These are phyloP conservation scores for Trichoderma erinaceum DNA, from an alignment of 495 filamentous ascomycete genomes.

Conservation along the genomic window DNA sequence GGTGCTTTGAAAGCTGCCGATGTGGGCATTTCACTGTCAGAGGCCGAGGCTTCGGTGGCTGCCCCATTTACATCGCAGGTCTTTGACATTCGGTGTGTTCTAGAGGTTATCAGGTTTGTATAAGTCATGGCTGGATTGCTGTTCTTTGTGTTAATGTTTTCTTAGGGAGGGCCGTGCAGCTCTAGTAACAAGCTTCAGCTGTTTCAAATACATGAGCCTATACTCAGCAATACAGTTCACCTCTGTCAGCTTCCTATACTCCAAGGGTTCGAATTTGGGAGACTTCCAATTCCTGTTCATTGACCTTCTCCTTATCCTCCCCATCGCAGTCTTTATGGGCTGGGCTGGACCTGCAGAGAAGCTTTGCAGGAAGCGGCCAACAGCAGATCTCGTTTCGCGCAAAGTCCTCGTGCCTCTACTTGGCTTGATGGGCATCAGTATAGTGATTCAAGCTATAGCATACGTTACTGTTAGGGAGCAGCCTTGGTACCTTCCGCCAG, in stretches of 20 bases:
- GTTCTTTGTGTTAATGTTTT: slow-evolving; percentile 11
- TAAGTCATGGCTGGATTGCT: neutral
- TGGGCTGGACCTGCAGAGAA: slow-evolving; percentile 81
- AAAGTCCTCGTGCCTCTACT: slow-evolving; percentile 88
- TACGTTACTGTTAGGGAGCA: slow-evolving; percentile 69
- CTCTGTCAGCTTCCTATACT: slow-evolving; percentile 96
- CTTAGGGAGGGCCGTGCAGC: slow-evolving; percentile 83
- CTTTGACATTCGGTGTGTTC: slow-evolving; percentile 96
- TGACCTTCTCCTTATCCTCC: slow-evolving; percentile 85
- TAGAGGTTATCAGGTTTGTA: slow-evolving; percentile 71
- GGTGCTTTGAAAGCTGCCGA: slow-evolving; percentile 96
- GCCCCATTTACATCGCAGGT: slow-evolving; percentile 93
- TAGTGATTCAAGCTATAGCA: slow-evolving; percentile 67
- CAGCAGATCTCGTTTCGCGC: slow-evolving; percentile 84
- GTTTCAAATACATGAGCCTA: slow-evolving; percentile 99
- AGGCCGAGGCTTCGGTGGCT: slow-evolving; percentile 96
- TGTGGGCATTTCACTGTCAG: slow-evolving; percentile 96
- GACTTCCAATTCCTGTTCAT: slow-evolving; percentile 96
- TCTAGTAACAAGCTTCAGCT: slow-evolving; percentile 95
- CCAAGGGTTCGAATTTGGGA: slow-evolving; percentile 89
- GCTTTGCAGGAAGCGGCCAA: slow-evolving; percentile 79
- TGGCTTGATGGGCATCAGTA: slow-evolving; percentile 78
- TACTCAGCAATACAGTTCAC: slow-evolving; percentile 99
- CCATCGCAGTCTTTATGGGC: slow-evolving; percentile 98
- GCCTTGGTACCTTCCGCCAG: slow-evolving; percentile 81